A percentile compares a stretch with the other conserved stretches of the same genome.
Conservation (phyloP, 2,329 filamentous ascomycete species). For the Trichoderma afroharzianum region DNA sequence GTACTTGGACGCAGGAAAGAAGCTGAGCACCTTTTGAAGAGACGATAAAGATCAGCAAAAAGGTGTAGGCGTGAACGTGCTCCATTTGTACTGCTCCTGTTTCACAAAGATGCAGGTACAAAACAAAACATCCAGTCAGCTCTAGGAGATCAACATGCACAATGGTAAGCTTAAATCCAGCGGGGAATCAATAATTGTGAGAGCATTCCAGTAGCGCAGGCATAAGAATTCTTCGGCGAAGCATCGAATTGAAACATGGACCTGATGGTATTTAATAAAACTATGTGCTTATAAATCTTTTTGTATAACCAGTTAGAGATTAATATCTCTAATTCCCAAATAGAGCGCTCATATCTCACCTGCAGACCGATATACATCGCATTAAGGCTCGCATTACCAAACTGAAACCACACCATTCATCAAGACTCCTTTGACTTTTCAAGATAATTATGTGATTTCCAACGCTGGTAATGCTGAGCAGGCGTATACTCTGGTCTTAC, state of each 20-base stretch:
- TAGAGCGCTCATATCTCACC: neutral
- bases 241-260: neutral
- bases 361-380: neutral
- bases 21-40: neutral
- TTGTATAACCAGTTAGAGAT: neutral
- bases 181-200: neutral
- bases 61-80: neutral
- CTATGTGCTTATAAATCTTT: neutral
- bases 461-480: neutral
- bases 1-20: neutral
- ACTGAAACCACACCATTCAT: neutral
- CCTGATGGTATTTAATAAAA: neutral
- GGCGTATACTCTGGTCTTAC: constrained; percentile 18
- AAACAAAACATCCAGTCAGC: neutral
- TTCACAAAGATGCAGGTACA: neutral
- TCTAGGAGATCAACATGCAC: neutral
- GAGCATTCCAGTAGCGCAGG: neutral
- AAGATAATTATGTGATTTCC: neutral
- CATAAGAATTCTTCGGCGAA: neutral
- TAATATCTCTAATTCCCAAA: neutral
- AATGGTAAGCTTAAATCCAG: neutral
- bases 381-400: neutral
- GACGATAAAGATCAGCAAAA: neutral
- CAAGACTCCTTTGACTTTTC: neutral
- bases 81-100: neutral